Evolutionary conservation across 2,329 filamentous ascomycete species (phyloP), one percentile per base, ranked within the genome.

Genomic region (Fusarium guadeloupense): DNA sequence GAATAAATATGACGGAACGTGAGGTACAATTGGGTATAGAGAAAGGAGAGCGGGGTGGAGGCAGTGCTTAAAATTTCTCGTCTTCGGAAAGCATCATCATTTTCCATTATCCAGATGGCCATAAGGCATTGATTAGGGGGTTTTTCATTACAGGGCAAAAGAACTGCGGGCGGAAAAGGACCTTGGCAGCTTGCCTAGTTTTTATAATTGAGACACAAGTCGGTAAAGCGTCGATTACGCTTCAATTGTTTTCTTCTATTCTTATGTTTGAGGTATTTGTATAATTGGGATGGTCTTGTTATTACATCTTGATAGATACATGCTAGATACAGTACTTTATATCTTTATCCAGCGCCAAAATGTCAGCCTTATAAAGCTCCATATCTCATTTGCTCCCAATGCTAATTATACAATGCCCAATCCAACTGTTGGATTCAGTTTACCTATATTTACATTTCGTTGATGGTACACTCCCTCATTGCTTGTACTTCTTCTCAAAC

Each of bases 401-500:
- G 54, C 51, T 64, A 62, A 58, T 64, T 57, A 55, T 64, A 64
- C 61, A 64, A 23, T 33, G 25, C 16, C 34, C 49, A 37, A 38
- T 40, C 59, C 39, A 53, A 34, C 20, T 46, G 37, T 9, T 6
- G 30, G 49, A 51, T 47, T 26, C 9, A 10, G 4, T 26, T 40
- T 54, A 19, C 40, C 49, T 53, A 65, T 61, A 54, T 64, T 65
- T 64, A 64, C 61, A 64, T 35, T 54, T 45, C 5, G 30, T 45
- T 49, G 17, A 43, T 51, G 30, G n/a, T 55, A 46, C 59, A 56
- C 6, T 67, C 65, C 39, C 58, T 57, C 47, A 64, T 58, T 46
- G 62, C 72, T 76, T 75, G 71, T 78, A 79, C 69, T 80, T 78
- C 56, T 72, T 76, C 35, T 78, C 74, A 50, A 76, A 77, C 59